phyloP scores from a whole-genome alignment of 306 rosid species.

The Ormosia emarginata region DNA sequence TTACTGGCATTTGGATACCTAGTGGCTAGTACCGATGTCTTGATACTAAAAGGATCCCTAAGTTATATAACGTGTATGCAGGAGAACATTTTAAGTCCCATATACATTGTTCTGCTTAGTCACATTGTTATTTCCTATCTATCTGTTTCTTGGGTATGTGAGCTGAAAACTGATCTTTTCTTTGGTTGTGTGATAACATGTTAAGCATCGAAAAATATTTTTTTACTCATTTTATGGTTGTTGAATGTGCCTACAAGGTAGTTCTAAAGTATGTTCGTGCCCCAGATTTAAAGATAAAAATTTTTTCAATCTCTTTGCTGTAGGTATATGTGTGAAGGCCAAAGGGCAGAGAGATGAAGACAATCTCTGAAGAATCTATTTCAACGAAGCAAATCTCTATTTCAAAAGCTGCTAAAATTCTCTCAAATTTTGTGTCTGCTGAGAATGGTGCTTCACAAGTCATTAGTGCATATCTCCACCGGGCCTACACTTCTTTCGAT shows the following conservation, averaged over 20 bases:
- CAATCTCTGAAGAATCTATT: neutral
- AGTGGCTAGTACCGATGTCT: no score
- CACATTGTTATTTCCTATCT: neutral
- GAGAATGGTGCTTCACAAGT: conserved; percentile 28
- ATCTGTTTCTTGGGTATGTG: neutral
- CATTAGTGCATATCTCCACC: neutral
- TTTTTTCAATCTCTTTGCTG: neutral
- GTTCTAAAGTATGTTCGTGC: no score
- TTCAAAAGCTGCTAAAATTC: conserved; percentile 21
- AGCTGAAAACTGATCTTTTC: neutral
- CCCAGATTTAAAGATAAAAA: neutral
- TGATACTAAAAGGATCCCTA: no score
- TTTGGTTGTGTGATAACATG: neutral
- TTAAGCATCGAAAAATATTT: neutral
- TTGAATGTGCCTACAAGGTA: neutral
- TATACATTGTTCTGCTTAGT: neutral
- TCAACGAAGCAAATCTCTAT: conserved; percentile 1
- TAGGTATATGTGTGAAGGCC: neutral
- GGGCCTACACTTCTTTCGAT: neutral
- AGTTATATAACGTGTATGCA: neutral
- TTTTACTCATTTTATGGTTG: neutral
- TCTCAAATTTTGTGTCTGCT: conserved; percentile 1
- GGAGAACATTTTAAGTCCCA: neutral
- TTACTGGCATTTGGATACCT: no score
- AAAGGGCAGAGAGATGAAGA: conserved; percentile 7